phyloP scores from a whole-genome alignment of 768 basidiomycete genomes.

The Leccinum pellstonianum region DNA sequence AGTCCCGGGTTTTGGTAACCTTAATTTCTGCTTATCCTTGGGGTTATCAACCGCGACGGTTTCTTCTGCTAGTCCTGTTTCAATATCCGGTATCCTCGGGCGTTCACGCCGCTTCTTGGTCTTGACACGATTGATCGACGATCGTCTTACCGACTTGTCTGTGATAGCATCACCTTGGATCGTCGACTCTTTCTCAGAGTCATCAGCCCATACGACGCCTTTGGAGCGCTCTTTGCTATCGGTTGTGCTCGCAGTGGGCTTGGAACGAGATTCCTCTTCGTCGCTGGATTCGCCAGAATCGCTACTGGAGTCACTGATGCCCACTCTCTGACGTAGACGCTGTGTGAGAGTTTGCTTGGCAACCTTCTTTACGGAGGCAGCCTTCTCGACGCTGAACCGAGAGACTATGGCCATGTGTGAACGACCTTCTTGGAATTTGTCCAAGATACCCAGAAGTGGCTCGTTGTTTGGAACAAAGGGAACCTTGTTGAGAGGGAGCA shows the following conservation, averaged over 20 bases:
- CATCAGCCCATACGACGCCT: slow-evolving; percentile 34
- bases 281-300: slow-evolving; percentile 49
- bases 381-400: slow-evolving; percentile 69
- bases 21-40: slow-evolving; percentile 28
- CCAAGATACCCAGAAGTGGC: slow-evolving; percentile 78
- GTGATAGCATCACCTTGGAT: slow-evolving; percentile 24
- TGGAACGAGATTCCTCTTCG: slow-evolving; percentile 34
- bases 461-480: slow-evolving; percentile 86
- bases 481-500: slow-evolving; percentile 83
- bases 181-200: slow-evolving; percentile 33
- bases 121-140: slow-evolving; percentile 16
- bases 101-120: slow-evolving; percentile 13
- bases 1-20: slow-evolving; percentile 36
- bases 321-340: slow-evolving; percentile 71
- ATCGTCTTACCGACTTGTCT: slow-evolving; percentile 20
- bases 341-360: slow-evolving; percentile 80
- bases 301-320: slow-evolving; percentile 61
- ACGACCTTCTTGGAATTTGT: slow-evolving; percentile 86
- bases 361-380: slow-evolving; percentile 78
- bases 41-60: slow-evolving; percentile 14
- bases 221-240: slow-evolving; percentile 25
- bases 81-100: slow-evolving; percentile 21
- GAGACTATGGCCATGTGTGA: slow-evolving; percentile 92
- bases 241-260: slow-evolving; percentile 17
- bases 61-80: slow-evolving; percentile 21